Evolutionary conservation across 352 stramenopile genomes (phyloP), one percentile per base, ranked within the genome.

Genomic region (Halophytophthora batemanensis): DNA sequence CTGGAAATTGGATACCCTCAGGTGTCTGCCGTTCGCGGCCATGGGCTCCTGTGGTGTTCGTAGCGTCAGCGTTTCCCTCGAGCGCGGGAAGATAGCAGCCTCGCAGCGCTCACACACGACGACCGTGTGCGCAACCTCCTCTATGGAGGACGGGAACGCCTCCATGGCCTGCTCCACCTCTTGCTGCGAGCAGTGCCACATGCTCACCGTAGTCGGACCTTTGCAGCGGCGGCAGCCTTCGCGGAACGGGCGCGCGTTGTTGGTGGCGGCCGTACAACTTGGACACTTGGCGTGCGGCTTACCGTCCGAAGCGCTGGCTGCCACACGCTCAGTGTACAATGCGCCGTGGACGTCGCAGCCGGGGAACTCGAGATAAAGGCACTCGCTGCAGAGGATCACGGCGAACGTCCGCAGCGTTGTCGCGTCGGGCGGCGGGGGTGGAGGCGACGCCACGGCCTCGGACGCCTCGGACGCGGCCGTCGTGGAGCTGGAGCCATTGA

Each of bases 331-430:
- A 6, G 83, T 91, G 51, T 94, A 95, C 25, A 95, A 53, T 1
- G 89, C 66, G 42, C 84, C 82, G 45, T 95, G 86, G 7, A 93
- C 75, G 48, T 95, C 83, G 50, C 86, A 95, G 35, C 86, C 86
- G 0, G 86, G 86, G 49, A 95, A 95, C 60, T 95, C 86, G 17
- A 95, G 58, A 55, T 92, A 95, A n/a, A 82, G 69, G 43, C 86
- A 95, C 23, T 79, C 62, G 59, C 66, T 71, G 63, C 86, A 95
- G 8, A 93, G 58, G 56, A 95, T 93, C 25, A 83, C 80, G 6
- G 82, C 82, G 48, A 93, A 95, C 17, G 59, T 64, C 0, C 86
- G 83, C 54, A 95, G 69, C 22, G 50, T 57, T 5, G 53, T 45
- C 0, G 52, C 19, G 38, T 64, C 22, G 22, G n/a, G 55, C 5